phyloP scores from a whole-genome alignment of 352 stramenopile species.

The Globisporangium irregulare region DNA sequence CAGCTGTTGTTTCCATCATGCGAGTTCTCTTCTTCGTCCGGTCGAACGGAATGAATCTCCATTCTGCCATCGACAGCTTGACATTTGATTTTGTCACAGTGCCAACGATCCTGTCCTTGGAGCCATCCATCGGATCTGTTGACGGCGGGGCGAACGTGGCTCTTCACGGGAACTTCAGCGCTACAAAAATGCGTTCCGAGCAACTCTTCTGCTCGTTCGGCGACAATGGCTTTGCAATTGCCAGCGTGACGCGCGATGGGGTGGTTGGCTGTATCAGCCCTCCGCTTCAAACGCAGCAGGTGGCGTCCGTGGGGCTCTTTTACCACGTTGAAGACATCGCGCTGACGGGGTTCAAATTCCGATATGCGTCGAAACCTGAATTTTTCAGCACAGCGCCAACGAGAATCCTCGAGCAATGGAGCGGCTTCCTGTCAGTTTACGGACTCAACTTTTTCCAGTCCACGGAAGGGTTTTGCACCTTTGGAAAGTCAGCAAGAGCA shows the following conservation, averaged over 20 bases:
- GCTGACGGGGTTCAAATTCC: constrained; percentile 27
- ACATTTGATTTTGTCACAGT: constrained; percentile 25
- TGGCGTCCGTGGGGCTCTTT: constrained; percentile 26
- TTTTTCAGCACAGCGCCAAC: constrained; percentile 24
- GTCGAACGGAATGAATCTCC: constrained; percentile 16
- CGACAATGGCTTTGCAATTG: constrained; percentile 6
- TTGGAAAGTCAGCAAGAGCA: constrained; percentile 6
- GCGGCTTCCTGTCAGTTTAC: constrained; percentile 27
- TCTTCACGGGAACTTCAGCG: constrained; percentile 29
- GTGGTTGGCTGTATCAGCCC: constrained; percentile 29
- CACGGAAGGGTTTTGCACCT: constrained; percentile 25
- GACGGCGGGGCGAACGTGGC: constrained; percentile 30
- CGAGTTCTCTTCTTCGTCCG: constrained; percentile 19
- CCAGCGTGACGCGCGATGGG: constrained; percentile 7
- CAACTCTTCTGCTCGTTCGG: constrained; percentile 37
- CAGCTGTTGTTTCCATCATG: constrained; percentile 14
- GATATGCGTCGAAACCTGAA: constrained; percentile 21
- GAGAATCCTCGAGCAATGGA: constrained; percentile 23
- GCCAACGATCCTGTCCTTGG: constrained; percentile 18
- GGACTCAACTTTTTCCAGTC: constrained; percentile 34
- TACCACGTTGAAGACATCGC: constrained; percentile 25
- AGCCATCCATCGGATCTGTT: constrained; percentile 22
- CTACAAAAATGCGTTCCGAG: not conserved
- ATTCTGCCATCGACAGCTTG: constrained; percentile 10
- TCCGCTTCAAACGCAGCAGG: constrained; percentile 1